Conservation (phyloP, 2,329 filamentous ascomycete species). For the Niveomyces coronatus region DNA sequence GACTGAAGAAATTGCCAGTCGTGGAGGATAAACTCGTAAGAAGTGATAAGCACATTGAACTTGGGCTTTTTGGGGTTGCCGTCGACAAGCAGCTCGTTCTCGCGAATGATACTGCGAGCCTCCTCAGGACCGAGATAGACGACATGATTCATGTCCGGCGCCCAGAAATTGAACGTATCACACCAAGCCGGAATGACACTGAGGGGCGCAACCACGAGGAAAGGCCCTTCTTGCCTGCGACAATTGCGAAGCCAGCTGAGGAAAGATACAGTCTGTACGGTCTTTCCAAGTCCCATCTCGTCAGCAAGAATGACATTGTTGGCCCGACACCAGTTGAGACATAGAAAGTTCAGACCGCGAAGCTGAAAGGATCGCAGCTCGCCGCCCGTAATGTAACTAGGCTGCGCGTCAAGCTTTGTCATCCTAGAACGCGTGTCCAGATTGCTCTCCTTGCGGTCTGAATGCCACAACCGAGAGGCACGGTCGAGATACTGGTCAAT, state of each 20-base stretch:
- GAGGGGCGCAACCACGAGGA: slow-evolving; percentile 91
- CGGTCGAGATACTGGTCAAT: slow-evolving; percentile 89
- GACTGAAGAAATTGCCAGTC: slow-evolving; percentile 76
- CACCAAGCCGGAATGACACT: slow-evolving; percentile 98
- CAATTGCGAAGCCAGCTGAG: slow-evolving; percentile 94
- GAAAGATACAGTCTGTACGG: slow-evolving; percentile 93
- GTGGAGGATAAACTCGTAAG: slow-evolving; percentile 88
- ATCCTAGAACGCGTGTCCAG: slow-evolving; percentile 63
- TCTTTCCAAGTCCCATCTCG: slow-evolving; percentile 98
- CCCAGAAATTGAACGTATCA: slow-evolving; percentile 94
- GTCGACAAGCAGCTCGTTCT: slow-evolving; percentile 81
- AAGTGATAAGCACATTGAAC: slow-evolving; percentile 96
- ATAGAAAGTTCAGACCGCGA: slow-evolving; percentile 87
- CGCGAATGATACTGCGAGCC: slow-evolving; percentile 75
- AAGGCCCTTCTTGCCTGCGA: slow-evolving; percentile 82
- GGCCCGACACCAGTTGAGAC: slow-evolving; percentile 87
- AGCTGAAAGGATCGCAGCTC: slow-evolving; percentile 89
- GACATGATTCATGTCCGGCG: slow-evolving; percentile 92
- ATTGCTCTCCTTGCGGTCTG: slow-evolving; percentile 68
- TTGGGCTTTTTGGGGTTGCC: slow-evolving; percentile 82
- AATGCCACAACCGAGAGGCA: slow-evolving; percentile 67
- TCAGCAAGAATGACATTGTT: slow-evolving; percentile 97
- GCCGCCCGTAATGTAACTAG: slow-evolving; percentile 73
- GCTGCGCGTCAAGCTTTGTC: slow-evolving; percentile 68
- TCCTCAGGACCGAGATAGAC: slow-evolving; percentile 89